Base-by-base conservation (phyloP, 2,329 filamentous ascomycete species). In the Penicillium sp. region DNA sequence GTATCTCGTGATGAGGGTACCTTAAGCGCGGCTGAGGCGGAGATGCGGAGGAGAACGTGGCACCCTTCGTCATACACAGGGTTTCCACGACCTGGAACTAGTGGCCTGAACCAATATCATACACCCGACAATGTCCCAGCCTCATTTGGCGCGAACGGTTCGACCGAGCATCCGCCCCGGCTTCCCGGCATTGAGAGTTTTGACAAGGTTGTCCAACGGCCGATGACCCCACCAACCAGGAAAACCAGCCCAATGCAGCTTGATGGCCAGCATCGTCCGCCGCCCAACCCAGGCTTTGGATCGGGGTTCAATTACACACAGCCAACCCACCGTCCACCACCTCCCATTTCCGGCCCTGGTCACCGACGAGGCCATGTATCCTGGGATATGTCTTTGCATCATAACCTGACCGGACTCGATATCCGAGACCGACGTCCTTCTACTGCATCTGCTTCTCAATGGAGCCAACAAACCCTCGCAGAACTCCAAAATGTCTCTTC, bases 141-240 rank as follows among this genome's bases (percentile, higher is more conserved):
- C 70, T 66, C 84, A 67, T 74, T 83, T 76, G 68, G 82, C 56
- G 69, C 81, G 68, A 71, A 83, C 73, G 69, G 83, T 72, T 62
- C 74, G 78, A 32, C 77, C 73, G 38, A 79, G 72, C 85, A 87
- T 64, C 83, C 81, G 7, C 75, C 90, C 14, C 85, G 90, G 38
- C 81, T 97, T 14, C 92, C 92, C 1, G 92, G 92, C 14, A 97
- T 97, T 62, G 91, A 96, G 71, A 95, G 90, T 16, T 96, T 97
- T 66, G 91, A 93, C 67, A 87, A 90, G 54, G 79, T 89, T n/a
- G 63, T 74, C 24, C 82, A 83, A 56, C 83, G 82, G 20, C 82
- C 85, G 1, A 72, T 79, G 13, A 84, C 89, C 0, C 85, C 87
- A 8, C 82, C 84, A 1, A 82, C 85, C 47, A 84, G 87, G 45